Evolutionary conservation across 2,329 filamentous ascomycete genomes (phyloP).

Genomic region (Neoscytalidium dimidiatum): DNA sequence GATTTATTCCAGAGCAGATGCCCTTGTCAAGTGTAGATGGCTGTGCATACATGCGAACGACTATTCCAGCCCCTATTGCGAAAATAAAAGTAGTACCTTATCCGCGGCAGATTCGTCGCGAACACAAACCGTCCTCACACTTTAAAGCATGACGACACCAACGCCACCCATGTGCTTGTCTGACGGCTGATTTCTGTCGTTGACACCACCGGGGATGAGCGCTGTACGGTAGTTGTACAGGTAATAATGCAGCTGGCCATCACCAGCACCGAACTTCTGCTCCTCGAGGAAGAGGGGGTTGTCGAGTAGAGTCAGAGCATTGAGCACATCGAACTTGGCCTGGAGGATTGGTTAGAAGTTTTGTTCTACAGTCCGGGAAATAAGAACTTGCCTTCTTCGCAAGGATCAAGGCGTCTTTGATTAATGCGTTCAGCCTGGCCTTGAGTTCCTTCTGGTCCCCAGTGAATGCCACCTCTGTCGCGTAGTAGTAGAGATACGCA

Average conservation of each 20-base stretch:
- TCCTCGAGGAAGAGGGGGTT: conserved; percentile 91
- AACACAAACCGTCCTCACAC: not conserved
- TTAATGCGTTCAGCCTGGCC: conserved; percentile 74
- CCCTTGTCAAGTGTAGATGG: no score
- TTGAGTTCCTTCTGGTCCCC: conserved; percentile 61
- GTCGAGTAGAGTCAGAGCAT: conserved; percentile 89
- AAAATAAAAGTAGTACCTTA: not conserved
- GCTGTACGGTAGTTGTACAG: conserved; percentile 94
- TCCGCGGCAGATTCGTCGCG: not conserved
- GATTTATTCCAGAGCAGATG: not conserved
- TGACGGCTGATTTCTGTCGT: conserved; percentile 76
- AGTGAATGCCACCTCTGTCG: conserved; percentile 42
- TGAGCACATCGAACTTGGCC: conserved; percentile 91
- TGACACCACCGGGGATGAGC: conserved; percentile 81
- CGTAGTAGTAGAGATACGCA: conserved; percentile 98
- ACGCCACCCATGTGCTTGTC: conserved; percentile 79
- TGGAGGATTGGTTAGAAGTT: conserved; percentile 28
- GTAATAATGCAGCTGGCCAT: conserved; percentile 95
- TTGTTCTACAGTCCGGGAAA: not conserved
- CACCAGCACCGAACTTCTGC: conserved; percentile 91
- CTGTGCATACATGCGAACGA: no score
- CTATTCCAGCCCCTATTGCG: no score
- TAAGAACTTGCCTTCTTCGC: conserved; percentile 67
- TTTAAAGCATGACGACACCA: conserved; percentile 78
- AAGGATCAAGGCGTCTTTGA: conserved; percentile 83